Evolutionary conservation across 305 asterid species (phyloP).

Genomic region (Fraxinus greggii): DNA sequence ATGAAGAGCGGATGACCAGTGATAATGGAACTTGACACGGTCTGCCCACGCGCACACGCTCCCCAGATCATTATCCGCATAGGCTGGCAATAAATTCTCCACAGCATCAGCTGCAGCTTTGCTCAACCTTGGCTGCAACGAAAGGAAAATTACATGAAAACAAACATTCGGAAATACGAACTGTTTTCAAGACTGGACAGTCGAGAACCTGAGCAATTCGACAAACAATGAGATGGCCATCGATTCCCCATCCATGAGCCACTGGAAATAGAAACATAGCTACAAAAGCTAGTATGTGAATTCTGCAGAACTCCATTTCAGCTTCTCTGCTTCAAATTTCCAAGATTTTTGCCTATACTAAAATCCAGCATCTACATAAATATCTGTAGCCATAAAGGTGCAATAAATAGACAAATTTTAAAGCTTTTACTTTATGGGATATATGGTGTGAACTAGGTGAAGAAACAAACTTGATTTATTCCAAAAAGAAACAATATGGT

Average conservation of each 20-base stretch:
- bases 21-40: constrained; percentile 29
- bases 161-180: background rate
- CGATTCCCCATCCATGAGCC: constrained; percentile 70
- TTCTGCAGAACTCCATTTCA: constrained; percentile 29
- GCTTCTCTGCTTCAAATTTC: background rate
- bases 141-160: background rate
- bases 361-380: background rate
- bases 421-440: background rate
- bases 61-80: constrained; percentile 57
- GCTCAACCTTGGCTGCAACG: constrained; percentile 59
- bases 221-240: constrained; percentile 74
- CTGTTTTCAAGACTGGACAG: background rate
- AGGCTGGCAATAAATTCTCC: constrained; percentile 52
- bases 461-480: constrained; percentile 6
- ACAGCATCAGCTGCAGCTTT: constrained; percentile 72
- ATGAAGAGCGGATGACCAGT: constrained; percentile 83
- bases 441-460: constrained; percentile 24
- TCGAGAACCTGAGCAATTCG: constrained; percentile 62
- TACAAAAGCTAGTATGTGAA: constrained; percentile 24
- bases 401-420: background rate
- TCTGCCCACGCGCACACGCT: constrained; percentile 90
- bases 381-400: background rate
- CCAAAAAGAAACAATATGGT: background rate
- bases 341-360: background rate
- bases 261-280: constrained; percentile 37